Conservation (phyloP, 1,284 basidiomycete species). For the Termitomyces sp. region DNA sequence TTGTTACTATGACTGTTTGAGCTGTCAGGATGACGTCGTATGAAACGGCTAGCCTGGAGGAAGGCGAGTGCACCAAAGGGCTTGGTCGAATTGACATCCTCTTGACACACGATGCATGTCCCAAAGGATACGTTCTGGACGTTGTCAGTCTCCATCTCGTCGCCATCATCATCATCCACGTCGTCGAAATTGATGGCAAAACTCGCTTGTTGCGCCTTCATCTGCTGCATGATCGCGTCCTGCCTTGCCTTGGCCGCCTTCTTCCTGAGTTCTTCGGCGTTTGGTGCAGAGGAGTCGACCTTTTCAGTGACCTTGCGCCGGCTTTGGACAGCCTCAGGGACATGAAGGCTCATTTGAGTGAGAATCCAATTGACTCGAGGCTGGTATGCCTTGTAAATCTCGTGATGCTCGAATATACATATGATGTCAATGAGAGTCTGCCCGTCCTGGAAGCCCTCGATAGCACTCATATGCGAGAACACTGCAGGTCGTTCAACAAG, state of each 20-base stretch:
- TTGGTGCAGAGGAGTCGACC: constrained; percentile 32
- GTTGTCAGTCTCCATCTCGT: constrained; percentile 43
- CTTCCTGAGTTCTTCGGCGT: constrained; percentile 67
- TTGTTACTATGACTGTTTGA: constrained; percentile 48
- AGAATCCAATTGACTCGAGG: constrained; percentile 75
- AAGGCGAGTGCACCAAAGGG: constrained; percentile 89
- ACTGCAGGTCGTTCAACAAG: constrained; percentile 60
- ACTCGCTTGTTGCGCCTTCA: constrained; percentile 85
- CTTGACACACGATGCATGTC: constrained; percentile 97
- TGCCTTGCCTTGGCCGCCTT: constrained; percentile 81
- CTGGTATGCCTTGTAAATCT: constrained; percentile 68
- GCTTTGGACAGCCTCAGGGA: constrained; percentile 51
- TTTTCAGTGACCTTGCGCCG: constrained; percentile 42
- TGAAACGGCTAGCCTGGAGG: constrained; percentile 83
- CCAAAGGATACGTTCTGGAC: constrained; percentile 67
- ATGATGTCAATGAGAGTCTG: constrained; percentile 70
- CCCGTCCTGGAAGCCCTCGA: constrained; percentile 51
- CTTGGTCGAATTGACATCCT: constrained; percentile 72
- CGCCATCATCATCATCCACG: constrained; percentile 56
- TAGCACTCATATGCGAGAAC: constrained; percentile 57
- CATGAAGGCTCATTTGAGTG: constrained; percentile 48
- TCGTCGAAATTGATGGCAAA: constrained; percentile 78
- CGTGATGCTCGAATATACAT: constrained; percentile 70
- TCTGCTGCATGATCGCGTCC: constrained; percentile 87
- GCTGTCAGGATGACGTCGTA: constrained; percentile 78